phyloP scores from a whole-genome alignment of 768 basidiomycete genomes.

The Cystoderma amianthinum region DNA sequence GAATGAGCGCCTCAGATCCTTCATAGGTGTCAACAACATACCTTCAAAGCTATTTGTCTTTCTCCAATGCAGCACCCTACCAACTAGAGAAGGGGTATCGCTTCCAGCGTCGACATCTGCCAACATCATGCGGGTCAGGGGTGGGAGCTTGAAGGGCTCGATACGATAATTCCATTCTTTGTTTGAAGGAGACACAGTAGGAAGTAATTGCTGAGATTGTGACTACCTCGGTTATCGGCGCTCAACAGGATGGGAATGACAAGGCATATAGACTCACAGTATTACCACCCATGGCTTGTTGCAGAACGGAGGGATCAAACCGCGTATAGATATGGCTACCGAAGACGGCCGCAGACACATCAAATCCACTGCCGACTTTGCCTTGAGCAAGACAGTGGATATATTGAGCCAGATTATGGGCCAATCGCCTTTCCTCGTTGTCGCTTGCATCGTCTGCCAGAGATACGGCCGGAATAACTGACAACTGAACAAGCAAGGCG shows the following conservation, averaged over 20 bases:
- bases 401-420: slow-evolving; percentile 92
- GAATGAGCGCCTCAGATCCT: too few species aligned
- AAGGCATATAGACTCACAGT: slow-evolving; percentile 33
- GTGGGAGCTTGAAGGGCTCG: slow-evolving; percentile 75
- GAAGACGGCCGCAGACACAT: slow-evolving; percentile 89
- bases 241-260: too few species aligned
- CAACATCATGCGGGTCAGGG: slow-evolving; percentile 74
- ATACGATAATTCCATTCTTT: slow-evolving; percentile 68
- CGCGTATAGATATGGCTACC: slow-evolving; percentile 92
- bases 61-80: slow-evolving; percentile 88
- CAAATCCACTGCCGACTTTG: slow-evolving; percentile 97
- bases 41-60: slow-evolving; percentile 55
- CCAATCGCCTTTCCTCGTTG: slow-evolving; percentile 48
- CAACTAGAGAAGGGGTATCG: slow-evolving; percentile 90
- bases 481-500: slow-evolving; percentile 73
- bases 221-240: too few species aligned
- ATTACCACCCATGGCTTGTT: slow-evolving; percentile 54
- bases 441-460: slow-evolving; percentile 28
- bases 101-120: slow-evolving; percentile 97
- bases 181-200: slow-evolving; percentile 59
- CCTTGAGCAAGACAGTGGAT: slow-evolving; percentile 96
- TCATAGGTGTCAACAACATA: too few species aligned
- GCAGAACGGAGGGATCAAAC: slow-evolving; percentile 69
- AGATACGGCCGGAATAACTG: slow-evolving; percentile 45
- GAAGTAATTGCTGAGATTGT: slow-evolving; percentile 29